Evolutionary conservation across 176 grass and related monocot genomes (phyloP).

Genomic region (Rhynchospora breviuscula): DNA sequence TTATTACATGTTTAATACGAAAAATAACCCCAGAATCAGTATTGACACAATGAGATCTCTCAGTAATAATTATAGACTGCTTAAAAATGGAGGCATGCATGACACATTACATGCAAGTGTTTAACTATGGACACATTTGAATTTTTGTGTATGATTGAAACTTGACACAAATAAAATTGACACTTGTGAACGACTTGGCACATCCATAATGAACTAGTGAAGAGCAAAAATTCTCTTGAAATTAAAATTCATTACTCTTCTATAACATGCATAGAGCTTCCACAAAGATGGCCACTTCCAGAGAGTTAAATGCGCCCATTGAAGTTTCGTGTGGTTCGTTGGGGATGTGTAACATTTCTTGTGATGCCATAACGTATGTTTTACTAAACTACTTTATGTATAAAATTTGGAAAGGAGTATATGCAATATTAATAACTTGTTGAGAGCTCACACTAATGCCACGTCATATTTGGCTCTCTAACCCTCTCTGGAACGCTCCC

Average conservation of each 20-base stretch:
- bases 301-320: not conserved
- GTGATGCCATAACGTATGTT: not conserved
- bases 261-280: not conserved
- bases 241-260: not conserved
- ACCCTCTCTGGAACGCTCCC: not conserved
- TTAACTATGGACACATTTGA: not conserved
- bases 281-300: not conserved
- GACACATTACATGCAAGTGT: no score
- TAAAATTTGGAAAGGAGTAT: slow-evolving; percentile 14
- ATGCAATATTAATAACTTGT: slow-evolving; percentile 6
- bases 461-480: not conserved
- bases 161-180: not conserved
- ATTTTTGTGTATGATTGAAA: not conserved
- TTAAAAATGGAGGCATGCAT: no score
- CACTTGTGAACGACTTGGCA: not conserved
- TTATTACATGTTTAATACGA: not conserved
- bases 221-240: no score
- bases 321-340: not conserved
- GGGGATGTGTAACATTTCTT: not conserved
- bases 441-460: not conserved
- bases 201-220: not conserved
- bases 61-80: not conserved
- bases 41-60: not conserved
- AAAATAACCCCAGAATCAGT: not conserved
- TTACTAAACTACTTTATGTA: slow-evolving; percentile 15